Conservation (phyloP, 768 basidiomycete species). For the Fibroporia radiculosa region DNA sequence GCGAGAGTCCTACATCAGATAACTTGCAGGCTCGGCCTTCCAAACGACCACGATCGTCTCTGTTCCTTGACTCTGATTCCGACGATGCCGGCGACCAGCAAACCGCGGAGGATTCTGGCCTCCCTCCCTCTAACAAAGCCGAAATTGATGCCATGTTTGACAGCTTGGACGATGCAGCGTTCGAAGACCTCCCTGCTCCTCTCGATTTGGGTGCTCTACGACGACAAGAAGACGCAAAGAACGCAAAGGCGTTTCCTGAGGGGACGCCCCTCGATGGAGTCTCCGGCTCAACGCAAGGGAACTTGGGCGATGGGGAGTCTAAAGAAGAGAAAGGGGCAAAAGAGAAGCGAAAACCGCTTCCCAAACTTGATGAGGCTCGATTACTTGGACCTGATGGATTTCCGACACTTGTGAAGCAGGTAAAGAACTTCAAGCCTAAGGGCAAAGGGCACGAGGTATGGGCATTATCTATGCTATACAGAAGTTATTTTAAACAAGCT, state of each 20-base stretch:
- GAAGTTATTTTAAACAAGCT: neutral
- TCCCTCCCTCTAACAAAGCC: slow-evolving; percentile 15
- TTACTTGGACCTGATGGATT: slow-evolving; percentile 72
- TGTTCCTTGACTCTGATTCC: slow-evolving; percentile 52
- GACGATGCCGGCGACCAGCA: slow-evolving; percentile 34
- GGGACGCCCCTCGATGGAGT: neutral
- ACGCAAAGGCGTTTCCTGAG: slow-evolving; percentile 27
- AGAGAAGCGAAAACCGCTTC: slow-evolving; percentile 41
- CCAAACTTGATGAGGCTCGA: slow-evolving; percentile 68
- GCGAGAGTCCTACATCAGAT: slow-evolving; percentile 10
- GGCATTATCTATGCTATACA: slow-evolving; percentile 66
- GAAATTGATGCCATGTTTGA: slow-evolving; percentile 39
- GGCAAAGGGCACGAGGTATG: slow-evolving; percentile 96
- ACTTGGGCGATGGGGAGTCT: slow-evolving; percentile 29
- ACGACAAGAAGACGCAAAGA: slow-evolving; percentile 46
- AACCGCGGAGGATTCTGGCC: slow-evolving; percentile 13
- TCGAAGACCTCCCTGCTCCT: slow-evolving; percentile 35
- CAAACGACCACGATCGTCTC: slow-evolving; percentile 30
- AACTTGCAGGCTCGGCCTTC: slow-evolving; percentile 4
- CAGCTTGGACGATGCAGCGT: slow-evolving; percentile 35
- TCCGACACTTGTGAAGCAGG: slow-evolving; percentile 66
- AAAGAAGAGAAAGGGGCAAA: slow-evolving; percentile 16
- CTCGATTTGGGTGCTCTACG: slow-evolving; percentile 47
- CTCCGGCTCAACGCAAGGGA: slow-evolving; percentile 29
- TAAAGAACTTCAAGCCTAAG: slow-evolving; percentile 70